Percentiles rank a stretch among this genome's conserved stretches.
Evolutionary conservation across 2,329 filamentous ascomycete genomes (phyloP).

Genomic region (Akanthomyces muscarius): DNA sequence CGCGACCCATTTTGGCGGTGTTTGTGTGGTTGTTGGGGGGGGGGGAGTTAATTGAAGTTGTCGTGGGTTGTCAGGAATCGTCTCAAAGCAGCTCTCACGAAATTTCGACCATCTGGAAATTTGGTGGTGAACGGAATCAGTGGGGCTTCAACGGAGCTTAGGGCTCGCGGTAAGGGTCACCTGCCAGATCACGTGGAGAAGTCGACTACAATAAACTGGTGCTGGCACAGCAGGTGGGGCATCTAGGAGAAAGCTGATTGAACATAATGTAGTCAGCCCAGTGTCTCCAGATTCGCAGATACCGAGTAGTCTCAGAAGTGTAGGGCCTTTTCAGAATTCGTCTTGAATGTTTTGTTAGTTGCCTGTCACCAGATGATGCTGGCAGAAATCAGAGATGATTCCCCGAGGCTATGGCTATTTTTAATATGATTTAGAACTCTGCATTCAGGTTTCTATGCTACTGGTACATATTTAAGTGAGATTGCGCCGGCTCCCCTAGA

Average conservation of each 20-base stretch:
- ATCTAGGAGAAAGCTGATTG: background rate
- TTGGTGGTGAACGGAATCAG: conserved; percentile 26
- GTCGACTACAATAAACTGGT: background rate
- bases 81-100: background rate
- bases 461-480: conserved; percentile 30
- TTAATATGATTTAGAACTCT: conserved; percentile 16
- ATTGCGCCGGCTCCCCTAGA: conserved; percentile 23
- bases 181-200: conserved; percentile 25
- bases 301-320: background rate
- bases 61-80: conserved; percentile 10
- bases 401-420: background rate
- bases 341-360: background rate
- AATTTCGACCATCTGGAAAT: conserved; percentile 22
- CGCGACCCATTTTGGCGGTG: conserved; percentile 65
- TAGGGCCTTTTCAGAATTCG: background rate
- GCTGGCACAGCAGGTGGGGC: background rate
- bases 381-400: background rate
- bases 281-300: background rate
- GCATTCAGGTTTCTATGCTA: conserved; percentile 25
- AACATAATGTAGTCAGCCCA: background rate
- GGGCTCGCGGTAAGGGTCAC: conserved; percentile 26
- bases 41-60: conserved; percentile 23
- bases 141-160: conserved; percentile 26
- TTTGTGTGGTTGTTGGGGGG: conserved; percentile 37
- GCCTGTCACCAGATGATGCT: background rate